phyloP scores from a whole-genome alignment of 176 grass and related monocot species.

The Thalia dealbata region DNA sequence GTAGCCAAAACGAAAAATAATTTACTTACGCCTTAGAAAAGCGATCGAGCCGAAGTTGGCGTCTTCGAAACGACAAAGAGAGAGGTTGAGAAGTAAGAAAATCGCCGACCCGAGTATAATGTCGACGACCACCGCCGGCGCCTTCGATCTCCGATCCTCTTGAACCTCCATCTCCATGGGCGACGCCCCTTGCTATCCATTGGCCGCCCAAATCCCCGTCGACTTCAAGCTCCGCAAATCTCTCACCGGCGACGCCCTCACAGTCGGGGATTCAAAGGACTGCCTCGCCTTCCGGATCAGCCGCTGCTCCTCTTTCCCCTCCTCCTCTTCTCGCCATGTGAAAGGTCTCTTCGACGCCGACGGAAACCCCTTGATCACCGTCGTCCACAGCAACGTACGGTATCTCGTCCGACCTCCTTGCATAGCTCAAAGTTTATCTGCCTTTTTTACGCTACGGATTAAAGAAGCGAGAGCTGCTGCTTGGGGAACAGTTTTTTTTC shows the following conservation, averaged over 20 bases:
- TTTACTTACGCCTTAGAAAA: too few species aligned
- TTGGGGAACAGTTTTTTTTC: background rate
- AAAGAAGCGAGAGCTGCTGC: background rate
- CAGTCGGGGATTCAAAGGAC: slow-evolving; percentile 31
- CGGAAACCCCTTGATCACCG: slow-evolving; percentile 35
- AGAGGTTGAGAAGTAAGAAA: too few species aligned
- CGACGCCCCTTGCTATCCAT: background rate
- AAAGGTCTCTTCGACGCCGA: slow-evolving; percentile 36
- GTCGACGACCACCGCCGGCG: too few species aligned
- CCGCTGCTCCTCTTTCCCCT: background rate
- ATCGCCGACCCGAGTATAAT: too few species aligned
- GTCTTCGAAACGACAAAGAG: too few species aligned
- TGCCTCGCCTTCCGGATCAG: slow-evolving; percentile 28
- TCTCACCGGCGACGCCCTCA: slow-evolving; percentile 24
- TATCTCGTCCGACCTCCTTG: background rate
- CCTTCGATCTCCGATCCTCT: too few species aligned
- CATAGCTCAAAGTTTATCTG: background rate
- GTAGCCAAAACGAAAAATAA: too few species aligned
- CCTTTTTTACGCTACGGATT: background rate
- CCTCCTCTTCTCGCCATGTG: background rate
- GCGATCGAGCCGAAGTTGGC: too few species aligned
- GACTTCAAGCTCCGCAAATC: slow-evolving; percentile 43
- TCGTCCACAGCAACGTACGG: slow-evolving; percentile 26
- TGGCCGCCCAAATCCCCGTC: slow-evolving; percentile 22
- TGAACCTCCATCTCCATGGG: background rate